Evolutionary conservation across 495 filamentous ascomycete genomes (phyloP).

Genomic region (Hypoxylon lienhwacheense): DNA sequence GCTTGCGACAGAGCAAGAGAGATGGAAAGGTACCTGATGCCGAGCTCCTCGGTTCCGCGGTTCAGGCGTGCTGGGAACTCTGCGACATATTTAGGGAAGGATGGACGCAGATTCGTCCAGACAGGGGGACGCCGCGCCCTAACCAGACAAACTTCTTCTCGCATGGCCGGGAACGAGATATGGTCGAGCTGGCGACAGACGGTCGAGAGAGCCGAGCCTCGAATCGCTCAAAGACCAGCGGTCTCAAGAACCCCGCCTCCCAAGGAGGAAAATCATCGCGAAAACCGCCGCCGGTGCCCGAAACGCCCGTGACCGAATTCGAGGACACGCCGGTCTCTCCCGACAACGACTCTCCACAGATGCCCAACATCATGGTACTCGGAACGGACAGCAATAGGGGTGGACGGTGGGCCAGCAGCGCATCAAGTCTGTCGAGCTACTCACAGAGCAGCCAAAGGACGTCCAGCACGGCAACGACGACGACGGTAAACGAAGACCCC

Average conservation of each 20-base stretch:
- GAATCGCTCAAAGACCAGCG: constrained; percentile 50
- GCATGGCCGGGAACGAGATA: constrained; percentile 26
- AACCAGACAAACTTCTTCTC: constrained; percentile 72
- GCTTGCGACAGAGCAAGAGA: constrained; percentile 77
- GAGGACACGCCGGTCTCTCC: constrained; percentile 84
- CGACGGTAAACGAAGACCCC: constrained; percentile 65
- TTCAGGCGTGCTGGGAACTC: constrained; percentile 93
- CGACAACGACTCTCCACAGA: constrained; percentile 64
- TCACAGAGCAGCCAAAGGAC: constrained; percentile 70
- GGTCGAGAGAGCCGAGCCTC: constrained; percentile 42
- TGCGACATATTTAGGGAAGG: constrained; percentile 93
- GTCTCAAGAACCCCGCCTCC: constrained; percentile 43
- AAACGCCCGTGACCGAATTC: constrained; percentile 91
- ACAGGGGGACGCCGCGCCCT: constrained; percentile 82
- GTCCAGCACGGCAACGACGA: constrained; percentile 74
- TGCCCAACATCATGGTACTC: constrained; percentile 84
- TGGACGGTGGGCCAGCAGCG: constrained; percentile 72
- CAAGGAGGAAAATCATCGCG: constrained; percentile 31
- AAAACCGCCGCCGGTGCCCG: constrained; percentile 56
- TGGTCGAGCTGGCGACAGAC: constrained; percentile 28
- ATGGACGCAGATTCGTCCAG: constrained; percentile 86
- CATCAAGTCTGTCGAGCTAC: constrained; percentile 72
- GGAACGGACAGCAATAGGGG: constrained; percentile 59
- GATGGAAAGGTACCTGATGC: constrained; percentile 75
- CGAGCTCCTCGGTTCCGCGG: constrained; percentile 79